phyloP scores from a whole-genome alignment of 2,329 filamentous ascomycete species.

The Epichloe uncinata region DNA sequence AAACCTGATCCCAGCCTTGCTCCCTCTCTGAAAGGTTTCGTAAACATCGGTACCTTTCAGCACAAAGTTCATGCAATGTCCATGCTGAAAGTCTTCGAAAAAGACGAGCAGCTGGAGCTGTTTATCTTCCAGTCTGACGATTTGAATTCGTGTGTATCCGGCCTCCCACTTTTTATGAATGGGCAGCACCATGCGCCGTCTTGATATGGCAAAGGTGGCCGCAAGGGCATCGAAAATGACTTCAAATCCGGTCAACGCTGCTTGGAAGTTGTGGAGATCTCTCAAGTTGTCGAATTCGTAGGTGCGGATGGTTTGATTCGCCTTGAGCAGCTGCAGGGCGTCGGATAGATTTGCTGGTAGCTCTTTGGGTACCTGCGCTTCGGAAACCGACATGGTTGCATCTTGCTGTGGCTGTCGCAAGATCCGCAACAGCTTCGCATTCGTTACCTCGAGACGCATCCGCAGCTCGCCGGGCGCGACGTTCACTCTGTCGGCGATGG shows the following conservation, averaged over 20 bases:
- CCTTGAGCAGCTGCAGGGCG: constrained; percentile 45
- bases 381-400: constrained; percentile 61
- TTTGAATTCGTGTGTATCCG: constrained; percentile 62
- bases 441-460: constrained; percentile 49
- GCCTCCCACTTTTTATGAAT: constrained; percentile 95
- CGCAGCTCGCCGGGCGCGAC: constrained; percentile 62
- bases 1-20: constrained; percentile 62
- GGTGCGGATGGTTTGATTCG: constrained; percentile 53
- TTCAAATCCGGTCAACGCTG: constrained; percentile 64
- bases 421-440: constrained; percentile 49
- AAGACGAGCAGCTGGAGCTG: constrained; percentile 70
- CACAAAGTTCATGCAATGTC: constrained; percentile 78
- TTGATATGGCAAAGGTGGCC: constrained; percentile 64
- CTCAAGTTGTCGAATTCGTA: constrained; percentile 52
- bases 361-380: constrained; percentile 49
- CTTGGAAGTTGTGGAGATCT: constrained; percentile 68
- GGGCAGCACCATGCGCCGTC: constrained; percentile 76
- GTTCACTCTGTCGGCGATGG: constrained; percentile 73
- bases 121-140: constrained; percentile 58
- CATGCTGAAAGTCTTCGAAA: constrained; percentile 77
- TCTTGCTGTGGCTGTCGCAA: constrained; percentile 64
- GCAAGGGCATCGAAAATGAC: constrained; percentile 65
- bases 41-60: constrained; percentile 76
- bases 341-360: constrained; percentile 48
- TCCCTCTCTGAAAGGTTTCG: constrained; percentile 50